Evolutionary conservation across 2,329 filamentous ascomycete genomes (phyloP), one percentile per base, ranked within the genome.

Genomic region (Aspergillus sp.): DNA sequence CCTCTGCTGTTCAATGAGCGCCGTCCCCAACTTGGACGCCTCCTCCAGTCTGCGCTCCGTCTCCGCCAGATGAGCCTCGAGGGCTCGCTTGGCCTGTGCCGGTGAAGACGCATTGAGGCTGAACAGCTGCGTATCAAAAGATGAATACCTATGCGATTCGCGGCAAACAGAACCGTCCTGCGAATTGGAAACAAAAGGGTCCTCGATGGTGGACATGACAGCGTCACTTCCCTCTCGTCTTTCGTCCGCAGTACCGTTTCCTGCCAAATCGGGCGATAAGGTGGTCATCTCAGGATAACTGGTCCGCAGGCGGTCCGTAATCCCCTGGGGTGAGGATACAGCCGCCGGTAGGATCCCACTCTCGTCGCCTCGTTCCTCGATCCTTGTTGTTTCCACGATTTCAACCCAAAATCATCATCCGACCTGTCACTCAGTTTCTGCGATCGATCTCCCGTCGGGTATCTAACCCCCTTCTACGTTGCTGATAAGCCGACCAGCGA

Each of bases 21-120:
- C 85, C 26, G 86, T 93, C 50, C 93, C 93, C 33, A 98, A 72
- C 60, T 87, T 90, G 27, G 89, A 93, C 5, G 91, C 88, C 64
- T 97, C 90, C 59, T 94, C 87, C 50, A 98, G 83, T 46, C 91
- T 82, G 46, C 90, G 85, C 59, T 95, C 89, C 1, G 91, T 96
- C 67, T 98, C 93, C 50, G 86, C 83, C 38, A 98, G 77, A 68
- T 97, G 93, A 40, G 90, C 89, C 67, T 95, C 86, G 36, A 98
- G 76, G 36, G 90, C 90, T 53, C 87, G 85, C 68, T 88, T 95
- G 33, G 90, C 88, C 62, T 96, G 90, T 43, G 83, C 81, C 7
- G 91, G 89, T 1, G 91, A 95, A 27, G 87, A 76, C n/a, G 88
- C 80, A 53, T 87, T 86, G 19, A 91, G 74, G 32, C 84, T 84